Conservation (phyloP, 2,329 filamentous ascomycete genomes). For the Meredithiella fracta region DNA sequence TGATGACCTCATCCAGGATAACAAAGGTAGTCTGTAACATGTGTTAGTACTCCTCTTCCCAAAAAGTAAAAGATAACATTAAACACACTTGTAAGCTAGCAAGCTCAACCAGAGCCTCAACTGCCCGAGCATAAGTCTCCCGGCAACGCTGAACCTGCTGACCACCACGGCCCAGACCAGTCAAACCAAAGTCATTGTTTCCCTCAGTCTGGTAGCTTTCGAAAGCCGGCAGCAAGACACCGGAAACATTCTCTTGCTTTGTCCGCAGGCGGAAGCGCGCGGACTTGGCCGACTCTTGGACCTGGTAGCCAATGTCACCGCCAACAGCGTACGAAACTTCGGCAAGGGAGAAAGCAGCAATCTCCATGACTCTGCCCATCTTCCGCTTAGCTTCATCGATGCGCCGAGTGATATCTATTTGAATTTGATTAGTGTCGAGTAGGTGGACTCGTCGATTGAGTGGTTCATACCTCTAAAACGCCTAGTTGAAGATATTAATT, state of each 20-base stretch:
- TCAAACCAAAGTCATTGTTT: conserved; percentile 90
- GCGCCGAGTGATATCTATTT: conserved; percentile 74
- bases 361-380: conserved; percentile 99
- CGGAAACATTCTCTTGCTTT: conserved; percentile 96
- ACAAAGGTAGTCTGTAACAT: conserved; percentile 71
- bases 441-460: neutral
- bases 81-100: conserved; percentile 62
- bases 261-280: conserved; percentile 86
- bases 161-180: conserved; percentile 87
- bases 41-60: neutral
- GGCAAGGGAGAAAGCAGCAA: conserved; percentile 90
- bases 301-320: conserved; percentile 89
- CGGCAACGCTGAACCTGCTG: conserved; percentile 91
- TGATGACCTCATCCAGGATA: conserved; percentile 96
- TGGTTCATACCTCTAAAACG: conserved; percentile 59
- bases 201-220: conserved; percentile 81
- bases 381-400: conserved; percentile 99
- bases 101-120: conserved; percentile 88
- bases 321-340: conserved; percentile 96
- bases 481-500: conserved; percentile 28
- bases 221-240: conserved; percentile 84
- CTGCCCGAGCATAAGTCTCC: conserved; percentile 88
- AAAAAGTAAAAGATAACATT: neutral
- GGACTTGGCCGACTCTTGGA: conserved; percentile 86
- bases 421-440: neutral